phyloP scores from a whole-genome alignment of 2,329 filamentous ascomycete species.

The Ampelomyces quisqualis region DNA sequence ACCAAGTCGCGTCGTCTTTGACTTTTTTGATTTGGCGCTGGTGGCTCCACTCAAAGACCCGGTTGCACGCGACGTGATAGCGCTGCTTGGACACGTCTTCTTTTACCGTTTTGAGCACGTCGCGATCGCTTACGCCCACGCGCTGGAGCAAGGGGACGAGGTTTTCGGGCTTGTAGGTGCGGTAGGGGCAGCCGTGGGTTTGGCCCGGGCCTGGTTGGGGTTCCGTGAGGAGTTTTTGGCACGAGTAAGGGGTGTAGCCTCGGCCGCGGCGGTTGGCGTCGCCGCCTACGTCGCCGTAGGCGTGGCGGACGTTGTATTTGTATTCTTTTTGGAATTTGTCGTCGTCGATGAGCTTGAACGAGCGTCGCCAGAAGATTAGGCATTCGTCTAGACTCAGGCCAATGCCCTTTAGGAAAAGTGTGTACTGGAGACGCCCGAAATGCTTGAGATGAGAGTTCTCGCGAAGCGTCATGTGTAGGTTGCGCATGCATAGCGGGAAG shows the following conservation, averaged over 20 bases:
- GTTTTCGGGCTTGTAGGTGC: conserved; percentile 89
- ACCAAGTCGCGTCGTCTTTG: conserved; percentile 52
- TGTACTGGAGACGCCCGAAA: conserved; percentile 89
- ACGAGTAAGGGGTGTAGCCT: conserved; percentile 89
- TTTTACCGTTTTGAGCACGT: conserved; percentile 75
- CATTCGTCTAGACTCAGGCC: conserved; percentile 90
- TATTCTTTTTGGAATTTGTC: conserved; percentile 98
- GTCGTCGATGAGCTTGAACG: conserved; percentile 84
- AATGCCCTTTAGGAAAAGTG: conserved; percentile 93
- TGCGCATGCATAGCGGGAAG: conserved; percentile 92
- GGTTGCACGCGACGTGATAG: conserved; percentile 94
- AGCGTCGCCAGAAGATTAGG: conserved; percentile 84
- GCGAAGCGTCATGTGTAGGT: conserved; percentile 80
- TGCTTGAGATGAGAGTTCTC: conserved; percentile 92
- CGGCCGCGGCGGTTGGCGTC: conserved; percentile 82
- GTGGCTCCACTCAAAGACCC: conserved; percentile 88
- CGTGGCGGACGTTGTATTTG: conserved; percentile 93
- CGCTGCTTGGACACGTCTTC: conserved; percentile 87
- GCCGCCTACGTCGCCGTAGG: conserved; percentile 92
- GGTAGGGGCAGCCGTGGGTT: conserved; percentile 92
- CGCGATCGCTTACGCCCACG: conserved; percentile 76
- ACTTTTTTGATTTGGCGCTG: conserved; percentile 58
- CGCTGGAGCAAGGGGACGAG: conserved; percentile 72
- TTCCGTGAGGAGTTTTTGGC: conserved; percentile 92
- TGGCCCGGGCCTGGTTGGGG: conserved; percentile 84